Evolutionary conservation across 345 rosid species (phyloP), one percentile per base, ranked within the genome.

Genomic region (Lagerstroemia speciosa): DNA sequence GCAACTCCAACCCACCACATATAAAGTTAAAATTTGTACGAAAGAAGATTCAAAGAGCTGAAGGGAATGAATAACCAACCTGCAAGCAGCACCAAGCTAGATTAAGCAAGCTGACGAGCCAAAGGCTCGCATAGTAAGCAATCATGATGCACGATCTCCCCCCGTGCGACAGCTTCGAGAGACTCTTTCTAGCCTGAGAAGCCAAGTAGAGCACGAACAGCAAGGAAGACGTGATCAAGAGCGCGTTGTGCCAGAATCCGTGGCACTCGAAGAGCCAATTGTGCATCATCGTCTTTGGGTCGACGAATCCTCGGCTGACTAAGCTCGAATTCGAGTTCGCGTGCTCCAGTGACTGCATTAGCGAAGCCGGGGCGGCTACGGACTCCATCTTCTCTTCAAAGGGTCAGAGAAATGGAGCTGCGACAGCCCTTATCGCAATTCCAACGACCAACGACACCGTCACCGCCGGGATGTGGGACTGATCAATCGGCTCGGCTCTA

Each of bases 91-190:
- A 91, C 98, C 97, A 93, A 70, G 78, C 79, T 70, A 93, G 90
- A 73, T 91, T 93, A 76, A 89, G 96, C 91, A 85, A 78, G 86
- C 91, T 89, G 75, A 85, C 87, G 64, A 93, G 82, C 97, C 98
- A 89, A 72, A 91, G 91, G 72, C 83, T 81, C 1, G 82, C 91
- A 64, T 89, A 93, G 69, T 91, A 93, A 14, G 90, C 81, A n/a
- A 83, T 85, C 90, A 93, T 91, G 67, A 93, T 84, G 68, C 83
- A 70, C 1, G 97, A 93, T 79, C 96, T 87, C 24, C 96, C 94
- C 75, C 93, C 92, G 76, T 85, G 72, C 33, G 86, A 82, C 37
- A 93, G 88, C 83, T 83, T 91, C 19, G 81, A 74, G 30, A 84
- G 53, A 79, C 94, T 84, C 78, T 74, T 91, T 77, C 80, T 91